phyloP scores from a whole-genome alignment of 768 basidiomycete species.

The Gelatoporia subvermispora region DNA sequence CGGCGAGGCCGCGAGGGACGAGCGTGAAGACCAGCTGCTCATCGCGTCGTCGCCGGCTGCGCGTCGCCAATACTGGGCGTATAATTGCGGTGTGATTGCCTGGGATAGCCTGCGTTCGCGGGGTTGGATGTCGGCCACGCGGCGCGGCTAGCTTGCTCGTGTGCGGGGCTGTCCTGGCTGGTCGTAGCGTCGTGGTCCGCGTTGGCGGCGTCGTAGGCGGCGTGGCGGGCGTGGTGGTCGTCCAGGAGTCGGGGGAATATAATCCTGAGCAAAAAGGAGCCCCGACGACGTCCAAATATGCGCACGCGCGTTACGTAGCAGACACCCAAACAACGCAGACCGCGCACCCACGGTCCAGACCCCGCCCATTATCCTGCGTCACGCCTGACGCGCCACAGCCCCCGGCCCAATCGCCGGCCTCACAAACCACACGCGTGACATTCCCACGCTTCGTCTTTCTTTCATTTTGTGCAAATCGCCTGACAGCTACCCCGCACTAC shows the following conservation, averaged over 20 bases:
- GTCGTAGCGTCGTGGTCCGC: background rate
- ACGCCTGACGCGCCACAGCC: too few species aligned
- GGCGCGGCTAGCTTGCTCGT: too few species aligned
- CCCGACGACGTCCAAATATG: background rate
- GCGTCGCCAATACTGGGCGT: too few species aligned
- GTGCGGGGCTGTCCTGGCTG: too few species aligned
- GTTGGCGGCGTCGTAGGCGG: background rate
- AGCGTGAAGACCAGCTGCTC: conserved; percentile 18
- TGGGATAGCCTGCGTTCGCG: too few species aligned
- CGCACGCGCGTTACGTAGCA: background rate
- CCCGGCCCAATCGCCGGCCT: too few species aligned
- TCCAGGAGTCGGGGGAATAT: background rate
- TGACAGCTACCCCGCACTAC: too few species aligned
- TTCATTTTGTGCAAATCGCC: too few species aligned
- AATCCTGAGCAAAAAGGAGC: background rate
- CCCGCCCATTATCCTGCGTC: conserved; percentile 8
- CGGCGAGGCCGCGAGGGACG: conserved; percentile 14
- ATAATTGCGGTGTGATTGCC: too few species aligned
- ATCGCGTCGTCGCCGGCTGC: conserved; percentile 10
- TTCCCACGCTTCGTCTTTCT: too few species aligned
- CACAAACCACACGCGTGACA: too few species aligned
- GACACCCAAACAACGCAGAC: background rate
- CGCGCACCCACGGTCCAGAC: background rate
- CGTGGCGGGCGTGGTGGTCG: background rate
- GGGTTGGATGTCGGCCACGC: too few species aligned